Conservation (phyloP, 306 rosid genomes). For the Cotoneaster glaucophyllus region DNA sequence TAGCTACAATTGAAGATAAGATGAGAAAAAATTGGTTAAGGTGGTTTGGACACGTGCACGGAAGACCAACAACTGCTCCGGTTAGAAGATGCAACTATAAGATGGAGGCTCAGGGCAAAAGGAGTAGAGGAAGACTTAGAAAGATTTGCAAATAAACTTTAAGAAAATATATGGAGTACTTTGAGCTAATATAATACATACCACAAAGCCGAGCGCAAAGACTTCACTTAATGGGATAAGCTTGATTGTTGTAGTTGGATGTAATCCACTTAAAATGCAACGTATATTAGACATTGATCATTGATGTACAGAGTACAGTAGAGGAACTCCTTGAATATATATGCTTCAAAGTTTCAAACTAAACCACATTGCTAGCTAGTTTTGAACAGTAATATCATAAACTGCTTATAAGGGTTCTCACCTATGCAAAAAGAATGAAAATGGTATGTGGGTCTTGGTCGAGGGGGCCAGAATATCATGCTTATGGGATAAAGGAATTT, state of each 20-base stretch:
- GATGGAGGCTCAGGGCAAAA: too few relatives aligned
- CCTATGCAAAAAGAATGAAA: neutral
- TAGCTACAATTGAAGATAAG: too few relatives aligned
- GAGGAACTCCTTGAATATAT: neutral
- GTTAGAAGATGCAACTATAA: too few relatives aligned
- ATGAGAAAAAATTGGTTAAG: too few relatives aligned
- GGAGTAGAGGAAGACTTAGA: too few relatives aligned
- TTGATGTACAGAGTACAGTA: neutral
- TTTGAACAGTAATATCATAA: neutral
- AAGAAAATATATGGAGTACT: too few relatives aligned
- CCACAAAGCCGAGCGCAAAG: too few relatives aligned
- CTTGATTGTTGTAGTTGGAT: neutral
- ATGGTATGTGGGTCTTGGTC: neutral
- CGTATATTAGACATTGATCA: neutral
- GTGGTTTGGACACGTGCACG: too few relatives aligned
- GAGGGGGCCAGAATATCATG: neutral
- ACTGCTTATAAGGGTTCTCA: neutral
- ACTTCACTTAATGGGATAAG: too few relatives aligned
- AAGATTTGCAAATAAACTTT: too few relatives aligned
- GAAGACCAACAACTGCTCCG: too few relatives aligned
- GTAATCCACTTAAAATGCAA: neutral
- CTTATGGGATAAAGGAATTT: neutral
- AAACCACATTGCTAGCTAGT: neutral
- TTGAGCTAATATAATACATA: too few relatives aligned
- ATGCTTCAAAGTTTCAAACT: neutral